Evolutionary conservation across 2,329 filamentous ascomycete genomes (phyloP).

Genomic region (Teratosphaeria gauchensis): DNA sequence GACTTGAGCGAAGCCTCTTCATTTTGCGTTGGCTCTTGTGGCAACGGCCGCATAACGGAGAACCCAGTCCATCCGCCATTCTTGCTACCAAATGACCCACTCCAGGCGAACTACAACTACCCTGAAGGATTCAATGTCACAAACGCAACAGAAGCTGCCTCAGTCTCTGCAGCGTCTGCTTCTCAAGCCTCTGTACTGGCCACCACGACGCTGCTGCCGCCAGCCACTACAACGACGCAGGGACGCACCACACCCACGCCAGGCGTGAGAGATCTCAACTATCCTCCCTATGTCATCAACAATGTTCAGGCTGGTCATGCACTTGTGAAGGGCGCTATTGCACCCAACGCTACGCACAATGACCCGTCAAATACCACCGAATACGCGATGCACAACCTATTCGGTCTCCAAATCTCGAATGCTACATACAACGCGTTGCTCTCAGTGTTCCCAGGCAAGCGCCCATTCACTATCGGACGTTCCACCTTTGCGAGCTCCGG

Average conservation of each 20-base stretch:
- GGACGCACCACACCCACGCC: constrained; percentile 15
- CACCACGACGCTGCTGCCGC: constrained; percentile 10
- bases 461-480: constrained; percentile 20
- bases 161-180: constrained; percentile 45
- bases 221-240: constrained; percentile 7
- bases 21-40: constrained; percentile 19
- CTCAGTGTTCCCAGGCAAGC: constrained; percentile 13
- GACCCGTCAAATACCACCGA: constrained; percentile 15
- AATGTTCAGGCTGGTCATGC: constrained; percentile 15
- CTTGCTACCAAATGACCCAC: constrained; percentile 53
- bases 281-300: constrained; percentile 25
- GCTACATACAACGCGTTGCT: constrained; percentile 19
- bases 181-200: constrained; percentile 34
- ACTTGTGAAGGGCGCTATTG: constrained; percentile 8
- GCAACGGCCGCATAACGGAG: constrained; percentile 8
- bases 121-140: constrained; percentile 62
- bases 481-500: constrained; percentile 17
- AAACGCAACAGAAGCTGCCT: constrained; percentile 57
- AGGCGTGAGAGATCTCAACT: constrained; percentile 21
- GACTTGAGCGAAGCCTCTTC: constrained; percentile 16
- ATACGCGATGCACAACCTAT: constrained; percentile 19
- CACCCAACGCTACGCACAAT: constrained; percentile 15
- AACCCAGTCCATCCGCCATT: constrained; percentile 53
- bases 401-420: constrained; percentile 14
- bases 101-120: constrained; percentile 50